Evolutionary conservation across 164 flowering plant genomes (phyloP).

Genomic region (Tetracentron sinense): DNA sequence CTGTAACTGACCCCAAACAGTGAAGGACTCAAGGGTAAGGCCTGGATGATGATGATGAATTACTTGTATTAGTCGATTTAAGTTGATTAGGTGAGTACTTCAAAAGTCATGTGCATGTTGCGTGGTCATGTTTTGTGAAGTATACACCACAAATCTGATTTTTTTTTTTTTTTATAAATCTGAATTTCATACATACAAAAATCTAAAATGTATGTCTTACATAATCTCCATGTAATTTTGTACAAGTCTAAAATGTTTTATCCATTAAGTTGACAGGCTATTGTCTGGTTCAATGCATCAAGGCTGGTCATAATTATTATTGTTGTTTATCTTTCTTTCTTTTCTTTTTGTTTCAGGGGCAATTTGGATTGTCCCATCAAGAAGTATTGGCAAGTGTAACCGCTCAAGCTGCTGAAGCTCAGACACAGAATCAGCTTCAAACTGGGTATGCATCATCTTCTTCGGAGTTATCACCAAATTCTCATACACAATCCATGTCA

Average conservation of each 20-base stretch:
- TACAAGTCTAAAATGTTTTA: constrained; percentile 27
- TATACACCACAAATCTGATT: too few relatives aligned
- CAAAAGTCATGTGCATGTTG: too few relatives aligned
- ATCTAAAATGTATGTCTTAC: too few relatives aligned
- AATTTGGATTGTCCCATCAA: constrained; percentile 28
- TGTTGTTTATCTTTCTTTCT: background rate
- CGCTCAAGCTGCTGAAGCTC: constrained; percentile 29
- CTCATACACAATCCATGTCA: constrained; percentile 35
- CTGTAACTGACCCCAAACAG: too few relatives aligned
- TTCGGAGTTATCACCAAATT: constrained; percentile 36
- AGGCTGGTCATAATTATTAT: background rate
- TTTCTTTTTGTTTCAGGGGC: constrained; percentile 30
- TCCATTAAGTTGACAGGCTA: constrained; percentile 15
- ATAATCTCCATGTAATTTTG: too few relatives aligned
- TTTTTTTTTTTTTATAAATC: too few relatives aligned
- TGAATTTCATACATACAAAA: too few relatives aligned
- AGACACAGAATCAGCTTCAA: constrained; percentile 24
- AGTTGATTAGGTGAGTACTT: too few relatives aligned
- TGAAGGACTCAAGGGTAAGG: too few relatives aligned
- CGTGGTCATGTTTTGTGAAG: too few relatives aligned
- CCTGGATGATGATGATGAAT: too few relatives aligned
- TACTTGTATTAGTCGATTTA: too few relatives aligned
- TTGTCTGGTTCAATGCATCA: constrained; percentile 8
- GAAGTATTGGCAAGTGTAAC: constrained; percentile 31
- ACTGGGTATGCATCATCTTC: constrained; percentile 24